phyloP scores from a whole-genome alignment of 2,329 filamentous ascomycete species.

The Diaporthe vaccinii region DNA sequence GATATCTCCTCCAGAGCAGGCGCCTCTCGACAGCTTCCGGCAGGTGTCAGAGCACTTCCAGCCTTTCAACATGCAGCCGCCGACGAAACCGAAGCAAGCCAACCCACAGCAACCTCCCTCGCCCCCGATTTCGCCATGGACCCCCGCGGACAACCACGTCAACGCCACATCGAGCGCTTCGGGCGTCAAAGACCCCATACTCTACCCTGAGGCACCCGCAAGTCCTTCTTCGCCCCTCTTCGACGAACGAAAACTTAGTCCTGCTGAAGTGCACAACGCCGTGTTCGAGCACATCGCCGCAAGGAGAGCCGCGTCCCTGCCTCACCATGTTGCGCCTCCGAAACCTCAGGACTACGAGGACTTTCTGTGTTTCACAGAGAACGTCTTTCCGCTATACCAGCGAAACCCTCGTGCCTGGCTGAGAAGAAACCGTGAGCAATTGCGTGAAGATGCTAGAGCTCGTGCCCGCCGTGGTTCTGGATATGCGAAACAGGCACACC shows the following conservation, averaged over 20 bases:
- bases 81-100: slow-evolving; percentile 42
- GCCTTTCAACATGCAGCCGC: slow-evolving; percentile 46
- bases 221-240: slow-evolving; percentile 65
- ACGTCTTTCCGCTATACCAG: slow-evolving; percentile 62
- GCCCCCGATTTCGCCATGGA: slow-evolving; percentile 70
- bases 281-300: slow-evolving; percentile 65
- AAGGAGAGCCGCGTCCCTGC: slow-evolving; percentile 57
- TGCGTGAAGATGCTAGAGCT: slow-evolving; percentile 62
- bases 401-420: slow-evolving; percentile 63
- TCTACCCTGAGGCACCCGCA: slow-evolving; percentile 65
- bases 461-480: slow-evolving; percentile 53
- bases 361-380: slow-evolving; percentile 65
- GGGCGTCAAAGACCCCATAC: slow-evolving; percentile 66
- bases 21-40: slow-evolving; percentile 65
- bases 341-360: slow-evolving; percentile 67
- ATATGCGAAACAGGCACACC: slow-evolving; percentile 41
- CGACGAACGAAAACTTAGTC: slow-evolving; percentile 56
- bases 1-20: slow-evolving; percentile 70
- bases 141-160: slow-evolving; percentile 54
- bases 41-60: slow-evolving; percentile 27
- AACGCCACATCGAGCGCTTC: slow-evolving; percentile 46
- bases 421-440: slow-evolving; percentile 62
- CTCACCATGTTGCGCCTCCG: slow-evolving; percentile 55
- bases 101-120: slow-evolving; percentile 59
- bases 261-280: slow-evolving; percentile 53